A percentile compares a stretch with the other conserved stretches of the same genome.
Conservation (phyloP, 2,329 filamentous ascomycete genomes). For the Cryphonectria parasitica region DNA sequence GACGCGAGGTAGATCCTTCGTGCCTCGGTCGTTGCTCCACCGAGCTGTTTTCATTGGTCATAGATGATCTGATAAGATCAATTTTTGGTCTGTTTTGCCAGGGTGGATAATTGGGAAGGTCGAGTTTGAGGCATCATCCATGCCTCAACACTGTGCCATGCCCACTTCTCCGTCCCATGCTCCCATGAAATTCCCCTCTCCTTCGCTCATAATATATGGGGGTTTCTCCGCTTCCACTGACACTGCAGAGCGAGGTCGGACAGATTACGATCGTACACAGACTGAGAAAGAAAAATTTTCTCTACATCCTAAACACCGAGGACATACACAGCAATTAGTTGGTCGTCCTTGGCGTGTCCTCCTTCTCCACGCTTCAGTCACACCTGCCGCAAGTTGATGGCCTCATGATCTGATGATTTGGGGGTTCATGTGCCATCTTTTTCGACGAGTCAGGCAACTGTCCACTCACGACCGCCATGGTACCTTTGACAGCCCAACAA, state of each 20-base stretch:
- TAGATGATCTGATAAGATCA: slow-evolving; percentile 37
- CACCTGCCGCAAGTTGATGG: slow-evolving; percentile 18
- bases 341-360: not conserved
- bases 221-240: slow-evolving; percentile 24
- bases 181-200: slow-evolving; percentile 2
- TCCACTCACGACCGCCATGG: not conserved
- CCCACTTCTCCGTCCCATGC: slow-evolving; percentile 1
- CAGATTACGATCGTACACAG: slow-evolving; percentile 14
- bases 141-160: slow-evolving; percentile 9
- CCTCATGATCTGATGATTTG: slow-evolving; percentile 7
- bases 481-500: not conserved
- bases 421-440: not conserved
- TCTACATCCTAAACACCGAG: slow-evolving; percentile 4
- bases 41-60: slow-evolving; percentile 27
- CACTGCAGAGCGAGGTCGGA: slow-evolving; percentile 27
- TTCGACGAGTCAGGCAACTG: slow-evolving; percentile 5
- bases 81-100: slow-evolving; percentile 8
- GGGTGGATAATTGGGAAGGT: slow-evolving; percentile 15
- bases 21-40: slow-evolving; percentile 11
- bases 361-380: not conserved
- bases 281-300: slow-evolving; percentile 26
- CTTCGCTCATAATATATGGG: slow-evolving; percentile 4
- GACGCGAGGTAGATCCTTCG: slow-evolving; percentile 16
- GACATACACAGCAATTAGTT: not conserved
- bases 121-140: slow-evolving; percentile 18